Conservation (phyloP, 345 rosid species). For the Aquilaria sinensis region DNA sequence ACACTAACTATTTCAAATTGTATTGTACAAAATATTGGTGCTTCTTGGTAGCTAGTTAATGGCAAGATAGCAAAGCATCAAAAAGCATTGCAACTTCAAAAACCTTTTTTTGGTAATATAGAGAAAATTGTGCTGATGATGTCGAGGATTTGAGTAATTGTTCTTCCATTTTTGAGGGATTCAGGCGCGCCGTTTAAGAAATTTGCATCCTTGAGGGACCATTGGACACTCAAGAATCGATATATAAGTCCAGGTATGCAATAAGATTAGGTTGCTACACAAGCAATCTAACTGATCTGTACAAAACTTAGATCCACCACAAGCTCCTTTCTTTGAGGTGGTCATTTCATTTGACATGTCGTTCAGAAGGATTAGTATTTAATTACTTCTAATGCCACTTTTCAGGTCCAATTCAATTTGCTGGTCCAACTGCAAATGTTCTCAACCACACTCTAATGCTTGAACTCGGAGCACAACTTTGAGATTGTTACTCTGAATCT, state of each 20-base stretch:
- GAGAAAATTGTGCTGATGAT: too few relatives aligned
- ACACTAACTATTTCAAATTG: too few relatives aligned
- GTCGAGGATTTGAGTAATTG: background rate
- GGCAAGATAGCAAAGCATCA: background rate
- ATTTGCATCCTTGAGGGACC: slow-evolving; percentile 61
- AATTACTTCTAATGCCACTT: background rate
- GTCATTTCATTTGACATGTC: background rate
- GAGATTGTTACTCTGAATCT: slow-evolving; percentile 12
- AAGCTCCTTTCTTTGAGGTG: background rate
- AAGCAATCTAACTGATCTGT: background rate
- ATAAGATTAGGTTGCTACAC: too few relatives aligned
- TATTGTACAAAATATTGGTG: background rate
- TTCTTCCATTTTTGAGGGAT: background rate
- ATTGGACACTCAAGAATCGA: slow-evolving; percentile 80
- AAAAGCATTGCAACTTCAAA: too few relatives aligned
- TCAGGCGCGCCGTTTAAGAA: slow-evolving; percentile 92
- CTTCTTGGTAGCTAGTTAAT: background rate
- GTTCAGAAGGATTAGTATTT: background rate
- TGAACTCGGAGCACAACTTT: slow-evolving; percentile 59
- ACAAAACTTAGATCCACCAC: background rate
- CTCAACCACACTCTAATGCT: slow-evolving; percentile 61
- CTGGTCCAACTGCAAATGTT: slow-evolving; percentile 60
- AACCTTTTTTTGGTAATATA: too few relatives aligned
- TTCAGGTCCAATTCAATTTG: slow-evolving; percentile 86
- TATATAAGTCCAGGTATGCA: slow-evolving; percentile 87